phyloP scores from a whole-genome alignment of 169 alveolate genomes.

The Fabrea salina region DNA sequence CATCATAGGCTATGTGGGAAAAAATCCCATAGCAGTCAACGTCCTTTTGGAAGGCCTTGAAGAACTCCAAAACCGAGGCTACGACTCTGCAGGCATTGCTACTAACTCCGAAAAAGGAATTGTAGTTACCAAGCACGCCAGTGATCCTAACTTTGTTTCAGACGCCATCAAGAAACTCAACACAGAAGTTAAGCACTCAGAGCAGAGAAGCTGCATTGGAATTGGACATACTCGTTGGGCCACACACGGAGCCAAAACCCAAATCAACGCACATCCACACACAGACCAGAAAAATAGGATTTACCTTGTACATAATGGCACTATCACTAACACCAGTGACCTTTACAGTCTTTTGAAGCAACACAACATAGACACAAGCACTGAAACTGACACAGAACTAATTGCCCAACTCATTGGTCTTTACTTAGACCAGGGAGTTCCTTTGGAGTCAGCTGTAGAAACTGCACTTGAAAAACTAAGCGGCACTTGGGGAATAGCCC shows the following conservation, averaged over 20 bases:
- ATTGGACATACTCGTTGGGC: conserved; percentile 99
- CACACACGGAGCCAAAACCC: conserved; percentile 96
- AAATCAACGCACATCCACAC: conserved; percentile 98
- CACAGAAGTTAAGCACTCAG: conserved; percentile 73
- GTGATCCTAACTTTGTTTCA: conserved; percentile 53
- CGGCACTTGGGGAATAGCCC: conserved; percentile 96
- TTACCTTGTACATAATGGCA: conserved; percentile 96
- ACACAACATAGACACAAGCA: conserved; percentile 69
- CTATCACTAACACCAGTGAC: conserved; percentile 85
- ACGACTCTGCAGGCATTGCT: conserved; percentile 95
- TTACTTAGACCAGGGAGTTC: conserved; percentile 79
- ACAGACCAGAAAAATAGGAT: conserved; percentile 85
- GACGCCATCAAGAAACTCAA: conserved; percentile 84
- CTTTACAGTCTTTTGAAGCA: conserved; percentile 63
- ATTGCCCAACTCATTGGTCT: conserved; percentile 93
- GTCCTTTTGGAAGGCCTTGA: conserved; percentile 84
- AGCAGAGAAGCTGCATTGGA: conserved; percentile 87
- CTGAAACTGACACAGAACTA: conserved; percentile 96
- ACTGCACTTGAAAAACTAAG: conserved; percentile 83
- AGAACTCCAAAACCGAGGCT: conserved; percentile 90
- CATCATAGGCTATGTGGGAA: conserved; percentile 87
- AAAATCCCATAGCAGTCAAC: conserved; percentile 74
- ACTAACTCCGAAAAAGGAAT: conserved; percentile 78
- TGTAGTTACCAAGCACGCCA: conserved; percentile 84
- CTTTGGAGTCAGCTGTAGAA: conserved; percentile 82